These are phyloP conservation scores for Venturia carpophila DNA, from an alignment of 2,329 filamentous ascomycete genomes.

Conservation along the genomic window DNA sequence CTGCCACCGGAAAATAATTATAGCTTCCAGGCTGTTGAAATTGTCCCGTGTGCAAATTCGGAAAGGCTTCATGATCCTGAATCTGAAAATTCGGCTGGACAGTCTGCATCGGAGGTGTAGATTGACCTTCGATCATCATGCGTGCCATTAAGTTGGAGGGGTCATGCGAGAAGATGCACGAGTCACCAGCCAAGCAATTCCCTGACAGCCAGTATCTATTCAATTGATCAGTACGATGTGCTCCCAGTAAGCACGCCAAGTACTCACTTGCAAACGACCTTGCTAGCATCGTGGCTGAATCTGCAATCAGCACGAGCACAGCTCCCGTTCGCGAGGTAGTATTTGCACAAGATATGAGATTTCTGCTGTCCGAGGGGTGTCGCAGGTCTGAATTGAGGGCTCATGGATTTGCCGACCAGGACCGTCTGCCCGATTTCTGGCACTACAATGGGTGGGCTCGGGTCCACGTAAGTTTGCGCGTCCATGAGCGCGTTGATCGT, in stretches of 20 bases:
- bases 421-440: slow-evolving; percentile 55
- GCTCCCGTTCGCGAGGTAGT: slow-evolving; percentile 90
- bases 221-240: slow-evolving; percentile 7
- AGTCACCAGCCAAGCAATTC: slow-evolving; percentile 86
- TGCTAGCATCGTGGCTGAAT: slow-evolving; percentile 93
- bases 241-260: slow-evolving; percentile 15
- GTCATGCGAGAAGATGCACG: slow-evolving; percentile 96
- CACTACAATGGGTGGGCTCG: slow-evolving; percentile 39
- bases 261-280: slow-evolving; percentile 94
- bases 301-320: slow-evolving; percentile 93
- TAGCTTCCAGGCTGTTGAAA: slow-evolving; percentile 35
- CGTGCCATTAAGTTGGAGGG: slow-evolving; percentile 78
- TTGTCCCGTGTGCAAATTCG: slow-evolving; percentile 50
- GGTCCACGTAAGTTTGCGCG: slow-evolving; percentile 48
- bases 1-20: slow-evolving; percentile 31
- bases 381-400: slow-evolving; percentile 59
- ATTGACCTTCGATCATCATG: slow-evolving; percentile 58
- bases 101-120: slow-evolving; percentile 55
- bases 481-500: slow-evolving; percentile 88
- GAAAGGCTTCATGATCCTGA: slow-evolving; percentile 79
- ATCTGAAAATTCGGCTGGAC: slow-evolving; percentile 65
- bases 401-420: slow-evolving; percentile 84
- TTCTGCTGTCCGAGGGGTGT: slow-evolving; percentile 72
- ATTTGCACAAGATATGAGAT: slow-evolving; percentile 90
- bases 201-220: slow-evolving; percentile 88